Evolutionary conservation across 495 filamentous ascomycete species (phyloP).

Genomic region (Lepraria neglecta): DNA sequence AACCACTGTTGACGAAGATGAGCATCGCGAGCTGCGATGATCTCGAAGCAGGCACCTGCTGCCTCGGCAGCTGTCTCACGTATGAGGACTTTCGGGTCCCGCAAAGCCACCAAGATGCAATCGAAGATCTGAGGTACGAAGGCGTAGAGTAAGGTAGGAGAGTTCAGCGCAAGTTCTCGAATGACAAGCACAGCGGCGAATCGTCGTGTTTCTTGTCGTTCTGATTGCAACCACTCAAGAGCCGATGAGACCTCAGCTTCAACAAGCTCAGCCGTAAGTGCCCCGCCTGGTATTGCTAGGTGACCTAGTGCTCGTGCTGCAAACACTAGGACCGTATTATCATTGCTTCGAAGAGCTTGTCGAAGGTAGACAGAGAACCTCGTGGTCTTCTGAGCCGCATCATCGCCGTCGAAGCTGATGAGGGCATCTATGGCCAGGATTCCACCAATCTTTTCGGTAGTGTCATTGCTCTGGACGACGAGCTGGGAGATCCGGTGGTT

Average conservation of each 20-base stretch:
- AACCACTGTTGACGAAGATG: slow-evolving; percentile 80
- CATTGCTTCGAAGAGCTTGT: slow-evolving; percentile 78
- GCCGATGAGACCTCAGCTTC: slow-evolving; percentile 94
- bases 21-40: slow-evolving; percentile 84
- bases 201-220: slow-evolving; percentile 82
- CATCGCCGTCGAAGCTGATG: slow-evolving; percentile 93
- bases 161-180: slow-evolving; percentile 80
- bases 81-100: slow-evolving; percentile 83
- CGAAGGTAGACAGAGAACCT: slow-evolving; percentile 87
- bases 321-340: slow-evolving; percentile 75
- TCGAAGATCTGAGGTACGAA: slow-evolving; percentile 88
- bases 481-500: slow-evolving; percentile 68
- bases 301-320: slow-evolving; percentile 83
- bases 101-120: slow-evolving; percentile 87
- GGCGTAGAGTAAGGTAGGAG: slow-evolving; percentile 85
- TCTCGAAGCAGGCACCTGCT: slow-evolving; percentile 85
- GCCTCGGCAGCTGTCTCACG: slow-evolving; percentile 86
- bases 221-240: slow-evolving; percentile 92
- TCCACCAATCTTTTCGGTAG: slow-evolving; percentile 80
- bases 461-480: slow-evolving; percentile 71
- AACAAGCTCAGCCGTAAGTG: slow-evolving; percentile 90
- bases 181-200: slow-evolving; percentile 89
- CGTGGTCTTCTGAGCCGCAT: slow-evolving; percentile 87
- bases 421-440: slow-evolving; percentile 86
- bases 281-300: slow-evolving; percentile 85